Evolutionary conservation across 495 filamentous ascomycete species (phyloP).

Genomic region (Aspergillus kassunensis): DNA sequence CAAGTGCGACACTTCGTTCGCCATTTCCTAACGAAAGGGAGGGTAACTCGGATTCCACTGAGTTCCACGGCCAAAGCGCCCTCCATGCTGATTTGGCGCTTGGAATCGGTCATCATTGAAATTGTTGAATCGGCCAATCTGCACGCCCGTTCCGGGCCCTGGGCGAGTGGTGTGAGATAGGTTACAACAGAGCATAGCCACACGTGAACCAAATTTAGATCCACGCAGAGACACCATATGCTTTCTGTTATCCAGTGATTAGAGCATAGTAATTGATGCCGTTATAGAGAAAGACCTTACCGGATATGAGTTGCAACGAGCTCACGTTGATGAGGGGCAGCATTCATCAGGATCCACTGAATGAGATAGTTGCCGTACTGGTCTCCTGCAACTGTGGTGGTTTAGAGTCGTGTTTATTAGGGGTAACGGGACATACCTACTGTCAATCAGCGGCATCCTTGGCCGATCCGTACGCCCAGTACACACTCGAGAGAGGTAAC

Average conservation of each 20-base stretch:
- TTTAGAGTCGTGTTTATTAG: constrained; percentile 23
- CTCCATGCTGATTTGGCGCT: constrained; percentile 23
- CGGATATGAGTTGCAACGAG: constrained; percentile 89
- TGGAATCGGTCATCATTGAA: constrained; percentile 48
- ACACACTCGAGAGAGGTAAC: constrained; percentile 90
- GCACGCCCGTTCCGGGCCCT: constrained; percentile 70
- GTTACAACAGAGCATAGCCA: constrained; percentile 98
- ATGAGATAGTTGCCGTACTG: constrained; percentile 99
- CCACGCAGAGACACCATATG: constrained; percentile 99
- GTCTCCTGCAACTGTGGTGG: constrained; percentile 72
- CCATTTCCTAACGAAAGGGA: constrained; percentile 30
- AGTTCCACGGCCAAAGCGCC: constrained; percentile 33
- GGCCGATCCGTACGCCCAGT: constrained; percentile 86
- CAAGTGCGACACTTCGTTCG: neutral
- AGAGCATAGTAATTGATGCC: neutral
- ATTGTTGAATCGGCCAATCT: constrained; percentile 53
- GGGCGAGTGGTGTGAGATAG: constrained; percentile 80
- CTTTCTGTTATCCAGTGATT: constrained; percentile 52
- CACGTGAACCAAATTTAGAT: constrained; percentile 96
- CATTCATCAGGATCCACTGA: constrained; percentile 91
- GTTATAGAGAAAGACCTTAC: constrained; percentile 28
- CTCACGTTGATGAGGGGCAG: constrained; percentile 81
- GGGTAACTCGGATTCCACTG: constrained; percentile 40
- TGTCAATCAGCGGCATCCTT: constrained; percentile 95
- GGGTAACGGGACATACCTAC: constrained; percentile 40